Evolutionary conservation across 441 rosid species (phyloP), one percentile per base, ranked within the genome.

Genomic region (Daphne laureola): DNA sequence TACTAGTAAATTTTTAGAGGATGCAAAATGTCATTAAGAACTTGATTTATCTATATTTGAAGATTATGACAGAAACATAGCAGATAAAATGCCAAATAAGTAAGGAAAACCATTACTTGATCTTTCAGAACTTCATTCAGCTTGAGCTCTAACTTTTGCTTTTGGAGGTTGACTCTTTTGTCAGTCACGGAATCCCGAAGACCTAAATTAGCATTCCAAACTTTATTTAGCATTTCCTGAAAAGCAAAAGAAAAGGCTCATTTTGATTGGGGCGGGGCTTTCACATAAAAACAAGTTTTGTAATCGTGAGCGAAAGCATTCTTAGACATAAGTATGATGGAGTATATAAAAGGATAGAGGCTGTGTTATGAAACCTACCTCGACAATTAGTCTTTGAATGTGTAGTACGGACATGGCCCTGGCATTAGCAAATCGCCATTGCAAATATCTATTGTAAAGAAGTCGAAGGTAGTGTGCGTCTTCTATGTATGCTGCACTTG

Each of bases 391-490:
- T 71, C 82, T 78, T 72, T 90, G 91, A 61, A 65, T 63, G 62
- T 70, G 78, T 66, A 84, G 76, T 47, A 76, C 95, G 75, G 78
- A 77, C 53, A 82, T 93, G 49, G 83, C 79, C 59, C 71, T 62
- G 35, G 96, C 88, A 83, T 80, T 84, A 54, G 86, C 78, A 66
- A 90, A 90, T 68, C 91, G 72, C 99, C 99, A 93, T 64, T 93
- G 99, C 72, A 87, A 60, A 68, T 64, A 72, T 74, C 95, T 76
- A 59, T 90, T 93, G 65, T 93, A 66, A 46, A 93, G 81, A 57
- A 90, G 73, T 64, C 93, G 78, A 46, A 90, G 76, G 63, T 87
- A 91, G 76, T 85, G 96, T 66, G 87, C 97, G 70, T 90, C 96
- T 72, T 87, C 99, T 41, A 93, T 73, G 65, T 8, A 31, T 31